Evolutionary conservation across 225 moss, liverwort and hornwort genomes (phyloP).

Genomic region (Antitrichia curtipendula): DNA sequence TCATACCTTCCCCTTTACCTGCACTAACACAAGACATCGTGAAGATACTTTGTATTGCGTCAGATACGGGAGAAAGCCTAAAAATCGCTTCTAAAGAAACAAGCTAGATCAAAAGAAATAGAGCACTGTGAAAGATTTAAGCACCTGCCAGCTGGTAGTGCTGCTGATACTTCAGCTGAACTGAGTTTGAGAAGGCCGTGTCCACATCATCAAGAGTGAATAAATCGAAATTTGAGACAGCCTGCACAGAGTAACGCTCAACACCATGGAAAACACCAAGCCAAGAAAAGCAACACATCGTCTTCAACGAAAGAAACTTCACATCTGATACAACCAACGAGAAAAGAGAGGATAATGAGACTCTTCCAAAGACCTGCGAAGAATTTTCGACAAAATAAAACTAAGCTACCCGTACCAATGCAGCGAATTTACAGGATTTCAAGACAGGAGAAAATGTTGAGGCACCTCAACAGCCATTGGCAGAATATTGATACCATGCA

Average conservation of each 20-base stretch:
- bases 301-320: background rate
- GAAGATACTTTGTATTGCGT: background rate
- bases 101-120: background rate
- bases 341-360: background rate
- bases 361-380: background rate
- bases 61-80: background rate
- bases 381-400: background rate
- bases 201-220: conserved; percentile 98
- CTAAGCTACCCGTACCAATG: background rate
- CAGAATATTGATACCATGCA: background rate
- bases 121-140: background rate
- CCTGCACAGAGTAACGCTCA: conserved; percentile 47
- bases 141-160: conserved; percentile 74
- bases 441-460: background rate
- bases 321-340: background rate
- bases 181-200: conserved; percentile 71
- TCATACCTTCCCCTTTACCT: conserved; percentile 98
- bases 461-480: background rate
- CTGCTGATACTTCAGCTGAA: conserved; percentile 95
- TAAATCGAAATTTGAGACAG: conserved; percentile 89
- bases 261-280: background rate
- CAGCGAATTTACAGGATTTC: background rate
- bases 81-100: background rate
- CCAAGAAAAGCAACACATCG: background rate
- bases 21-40: background rate